Evolutionary conservation across 805 yeast species (phyloP).

Genomic region (Candida argentea): DNA sequence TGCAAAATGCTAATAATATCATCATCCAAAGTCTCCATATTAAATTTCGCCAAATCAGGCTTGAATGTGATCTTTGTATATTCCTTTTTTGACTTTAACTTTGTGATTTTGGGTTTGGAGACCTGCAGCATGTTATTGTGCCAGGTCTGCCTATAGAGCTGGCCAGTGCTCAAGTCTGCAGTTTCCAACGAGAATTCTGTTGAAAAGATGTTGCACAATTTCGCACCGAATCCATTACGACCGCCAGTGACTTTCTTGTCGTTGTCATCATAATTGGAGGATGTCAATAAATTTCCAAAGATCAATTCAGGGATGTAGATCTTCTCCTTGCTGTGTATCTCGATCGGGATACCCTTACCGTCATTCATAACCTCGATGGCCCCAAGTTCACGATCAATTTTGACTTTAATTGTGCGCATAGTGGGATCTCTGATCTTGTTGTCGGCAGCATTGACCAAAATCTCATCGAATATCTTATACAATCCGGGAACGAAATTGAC

Average conservation of each 20-base stretch:
- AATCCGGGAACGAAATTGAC: slow-evolving; percentile 91
- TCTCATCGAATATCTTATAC: slow-evolving; percentile 94
- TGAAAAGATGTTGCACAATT: slow-evolving; percentile 91
- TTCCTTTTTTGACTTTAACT: slow-evolving; percentile 51
- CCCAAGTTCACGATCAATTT: slow-evolving; percentile 65
- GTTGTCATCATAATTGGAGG: slow-evolving; percentile 92
- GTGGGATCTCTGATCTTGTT: slow-evolving; percentile 90
- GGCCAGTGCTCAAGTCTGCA: slow-evolving; percentile 58
- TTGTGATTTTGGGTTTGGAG: slow-evolving; percentile 63
- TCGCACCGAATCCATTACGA: slow-evolving; percentile 97
- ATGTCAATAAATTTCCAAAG: slow-evolving; percentile 89
- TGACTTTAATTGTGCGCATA: slow-evolving; percentile 83
- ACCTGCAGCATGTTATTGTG: slow-evolving; percentile 72
- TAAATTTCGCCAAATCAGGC: slow-evolving; percentile 79
- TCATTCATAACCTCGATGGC: slow-evolving; percentile 78
- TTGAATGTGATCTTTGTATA: slow-evolving; percentile 80
- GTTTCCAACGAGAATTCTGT: slow-evolving; percentile 82
- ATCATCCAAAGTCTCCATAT: slow-evolving; percentile 75
- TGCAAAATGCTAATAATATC: slow-evolving; percentile 77
- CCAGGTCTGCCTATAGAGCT: slow-evolving; percentile 78
- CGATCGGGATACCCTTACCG: slow-evolving; percentile 92
- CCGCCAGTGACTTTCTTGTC: slow-evolving; percentile 97
- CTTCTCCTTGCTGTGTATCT: slow-evolving; percentile 82
- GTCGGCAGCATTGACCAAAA: slow-evolving; percentile 96
- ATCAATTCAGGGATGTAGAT: slow-evolving; percentile 94